Base-by-base conservation (phyloP, 2,329 filamentous ascomycete species). In the Grosmannia huntii region DNA sequence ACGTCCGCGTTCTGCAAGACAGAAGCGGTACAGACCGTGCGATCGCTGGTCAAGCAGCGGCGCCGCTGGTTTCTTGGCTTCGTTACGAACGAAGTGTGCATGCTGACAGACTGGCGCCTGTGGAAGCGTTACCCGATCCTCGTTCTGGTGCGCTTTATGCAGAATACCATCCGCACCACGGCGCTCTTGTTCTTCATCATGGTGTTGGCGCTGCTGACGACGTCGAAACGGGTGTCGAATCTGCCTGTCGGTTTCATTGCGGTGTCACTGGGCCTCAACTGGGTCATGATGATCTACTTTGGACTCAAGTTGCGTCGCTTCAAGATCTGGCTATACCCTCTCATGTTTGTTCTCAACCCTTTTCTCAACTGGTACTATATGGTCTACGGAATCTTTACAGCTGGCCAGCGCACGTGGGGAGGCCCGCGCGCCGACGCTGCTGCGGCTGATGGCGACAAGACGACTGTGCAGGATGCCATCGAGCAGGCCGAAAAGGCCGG, bases 311-410 rank as follows among this genome's bases (percentile, higher is more conserved):
- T 97, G 54, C 85, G 86, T 61, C 82, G 94, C 12, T 96, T 86
- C 76, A 97, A 99, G 76, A 87, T 95, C 62, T 92, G 89, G 86
- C 77, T 97, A 6, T 97, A 97, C 68, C 92, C 92, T 0, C 66
- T 97, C 62, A 96, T 97, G 90, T 97, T 96, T 69, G 73, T 96
- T 53, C 71, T 96, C 62, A 97, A 96, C 68, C 92, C 94, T 0
- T 95, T 97, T 68, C 91, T 96, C 78, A 97, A 97, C 72, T 97
- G 92, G 92, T 82, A 90, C 60, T 97, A 97, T 74, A 96, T 96
- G 87, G 87, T 96, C 2, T 96, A 96, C 70, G 91, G 90, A 51
- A 95, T 96, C 65, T 94, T 95, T 71, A 96, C 92, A 0, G 90
- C 91, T 33, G 90, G 91, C 23, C 90, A 96, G 69, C 81, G 92